A percentile compares a stretch with the other conserved stretches of the same genome.
These are phyloP conservation scores for Ehretia macrophylla DNA, from an alignment of 257 asterid species.

Conservation along the genomic window DNA sequence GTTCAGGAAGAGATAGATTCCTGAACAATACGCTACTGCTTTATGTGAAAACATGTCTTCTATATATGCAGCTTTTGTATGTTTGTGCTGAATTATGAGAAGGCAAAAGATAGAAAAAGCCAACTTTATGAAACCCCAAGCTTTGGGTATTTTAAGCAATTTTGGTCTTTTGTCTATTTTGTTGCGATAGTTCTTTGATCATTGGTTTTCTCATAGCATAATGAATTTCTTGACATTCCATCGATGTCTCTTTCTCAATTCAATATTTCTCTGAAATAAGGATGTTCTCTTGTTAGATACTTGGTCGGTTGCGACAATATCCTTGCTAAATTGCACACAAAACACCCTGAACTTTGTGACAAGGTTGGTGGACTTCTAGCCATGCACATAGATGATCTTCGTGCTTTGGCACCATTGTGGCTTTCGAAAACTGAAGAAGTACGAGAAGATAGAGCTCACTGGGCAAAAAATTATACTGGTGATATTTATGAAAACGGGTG, in stretches of 20 bases:
- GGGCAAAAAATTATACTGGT: constrained; percentile 88
- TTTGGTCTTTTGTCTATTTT: too few relatives aligned
- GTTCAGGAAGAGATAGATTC: too few relatives aligned
- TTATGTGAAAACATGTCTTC: too few relatives aligned
- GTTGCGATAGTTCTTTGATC: not conserved
- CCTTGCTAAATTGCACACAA: constrained; percentile 84
- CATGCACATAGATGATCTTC: constrained; percentile 95
- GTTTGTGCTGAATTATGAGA: too few relatives aligned
- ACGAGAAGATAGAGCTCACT: constrained; percentile 78
- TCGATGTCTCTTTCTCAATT: not conserved
- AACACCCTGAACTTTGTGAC: constrained; percentile 88
- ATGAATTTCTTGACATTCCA: not conserved
- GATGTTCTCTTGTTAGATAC: constrained; percentile 51
- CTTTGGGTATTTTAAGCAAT: too few relatives aligned
- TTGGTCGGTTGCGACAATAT: constrained; percentile 84
- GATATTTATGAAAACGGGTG: constrained; percentile 87
- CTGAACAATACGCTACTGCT: too few relatives aligned
- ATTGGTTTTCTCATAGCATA: not conserved
- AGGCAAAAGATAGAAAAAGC: too few relatives aligned
- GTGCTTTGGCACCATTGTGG: constrained; percentile 92
- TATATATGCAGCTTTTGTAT: too few relatives aligned
- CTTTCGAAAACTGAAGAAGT: constrained; percentile 88
- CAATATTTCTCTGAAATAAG: not conserved
- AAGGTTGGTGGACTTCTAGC: constrained; percentile 96
- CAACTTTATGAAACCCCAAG: too few relatives aligned